Evolutionary conservation across 2,329 filamentous ascomycete species (phyloP).

Genomic region (Pseudopyrenochaeta lycopersici): DNA sequence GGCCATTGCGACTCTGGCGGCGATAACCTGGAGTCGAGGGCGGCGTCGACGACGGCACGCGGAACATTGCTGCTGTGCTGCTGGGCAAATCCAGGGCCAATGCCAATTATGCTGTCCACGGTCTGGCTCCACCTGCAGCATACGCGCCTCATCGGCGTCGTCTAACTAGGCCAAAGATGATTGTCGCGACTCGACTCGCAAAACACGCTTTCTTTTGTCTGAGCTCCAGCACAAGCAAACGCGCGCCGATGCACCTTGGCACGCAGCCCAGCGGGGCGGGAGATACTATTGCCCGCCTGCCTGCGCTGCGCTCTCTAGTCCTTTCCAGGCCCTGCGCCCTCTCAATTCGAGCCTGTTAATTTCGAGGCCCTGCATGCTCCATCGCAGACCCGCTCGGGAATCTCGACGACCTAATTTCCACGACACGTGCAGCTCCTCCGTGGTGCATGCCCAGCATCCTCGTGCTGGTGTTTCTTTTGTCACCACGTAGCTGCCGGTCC

Average conservation of each 20-base stretch:
- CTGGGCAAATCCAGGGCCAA: neutral
- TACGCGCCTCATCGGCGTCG: neutral
- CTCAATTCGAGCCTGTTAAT: no score
- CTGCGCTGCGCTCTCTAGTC: no score
- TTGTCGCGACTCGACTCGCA: no score
- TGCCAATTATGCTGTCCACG: neutral
- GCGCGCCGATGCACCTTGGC: no score
- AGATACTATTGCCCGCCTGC: no score
- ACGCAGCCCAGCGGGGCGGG: neutral
- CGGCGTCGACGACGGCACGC: constrained; percentile 42
- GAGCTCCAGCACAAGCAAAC: no score
- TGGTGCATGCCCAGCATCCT: constrained; percentile 1
- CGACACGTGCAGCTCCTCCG: constrained; percentile 11
- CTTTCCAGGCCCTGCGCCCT: no score
- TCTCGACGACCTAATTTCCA: neutral
- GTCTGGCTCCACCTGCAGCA: neutral
- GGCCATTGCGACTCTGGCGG: constrained; percentile 41
- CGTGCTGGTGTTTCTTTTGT: neutral
- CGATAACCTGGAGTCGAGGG: constrained; percentile 48
- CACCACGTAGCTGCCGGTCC: constrained; percentile 12
- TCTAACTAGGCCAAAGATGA: neutral
- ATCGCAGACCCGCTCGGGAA: constrained; percentile 8
- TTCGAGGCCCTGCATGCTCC: neutral
- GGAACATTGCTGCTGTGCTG: constrained; percentile 41
- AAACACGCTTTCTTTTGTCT: no score